These are phyloP conservation scores for Chrysosporium queenslandicum DNA, from an alignment of 2,329 filamentous ascomycete species.

Conservation along the genomic window DNA sequence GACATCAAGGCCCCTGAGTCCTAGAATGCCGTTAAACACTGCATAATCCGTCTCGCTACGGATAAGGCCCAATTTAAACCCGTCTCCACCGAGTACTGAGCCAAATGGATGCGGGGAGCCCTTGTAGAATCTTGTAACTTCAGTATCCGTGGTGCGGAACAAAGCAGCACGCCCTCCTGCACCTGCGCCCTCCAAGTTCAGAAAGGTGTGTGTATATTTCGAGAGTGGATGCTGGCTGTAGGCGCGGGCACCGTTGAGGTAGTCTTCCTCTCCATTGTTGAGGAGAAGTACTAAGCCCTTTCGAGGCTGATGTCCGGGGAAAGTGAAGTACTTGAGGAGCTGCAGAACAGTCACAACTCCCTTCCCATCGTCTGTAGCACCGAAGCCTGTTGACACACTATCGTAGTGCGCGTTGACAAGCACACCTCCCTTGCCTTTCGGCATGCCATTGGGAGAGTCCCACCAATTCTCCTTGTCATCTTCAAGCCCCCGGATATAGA, in stretches of 20 bases:
- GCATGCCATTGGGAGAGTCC: slow-evolving; percentile 43
- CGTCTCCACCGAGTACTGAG: slow-evolving; percentile 69
- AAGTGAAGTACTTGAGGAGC: slow-evolving; percentile 75
- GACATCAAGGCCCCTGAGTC: slow-evolving; percentile 79
- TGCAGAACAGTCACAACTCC: slow-evolving; percentile 81
- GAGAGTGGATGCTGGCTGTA: slow-evolving; percentile 76
- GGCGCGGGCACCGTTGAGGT: slow-evolving; percentile 72
- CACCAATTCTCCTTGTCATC: slow-evolving; percentile 68
- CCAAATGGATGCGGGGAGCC: slow-evolving; percentile 68
- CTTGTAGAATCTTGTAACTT: slow-evolving; percentile 71
- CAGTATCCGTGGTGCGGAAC: slow-evolving; percentile 78
- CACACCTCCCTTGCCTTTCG: slow-evolving; percentile 60
- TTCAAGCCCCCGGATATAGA: slow-evolving; percentile 76
- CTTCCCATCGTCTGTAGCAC: slow-evolving; percentile 88
- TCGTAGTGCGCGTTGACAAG: slow-evolving; percentile 94
- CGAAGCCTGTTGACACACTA: slow-evolving; percentile 82
- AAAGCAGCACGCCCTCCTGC: slow-evolving; percentile 79
- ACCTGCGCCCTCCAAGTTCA: slow-evolving; percentile 91
- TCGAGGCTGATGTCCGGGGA: slow-evolving; percentile 58
- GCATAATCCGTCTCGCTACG: slow-evolving; percentile 83
- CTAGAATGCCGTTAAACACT: slow-evolving; percentile 66
- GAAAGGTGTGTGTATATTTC: slow-evolving; percentile 71
- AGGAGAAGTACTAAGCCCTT: slow-evolving; percentile 74
- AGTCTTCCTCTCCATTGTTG: slow-evolving; percentile 96
- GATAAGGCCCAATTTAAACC: slow-evolving; percentile 68